phyloP scores from a whole-genome alignment of 148 eudicot species.

The Rhododendron williamsianum region DNA sequence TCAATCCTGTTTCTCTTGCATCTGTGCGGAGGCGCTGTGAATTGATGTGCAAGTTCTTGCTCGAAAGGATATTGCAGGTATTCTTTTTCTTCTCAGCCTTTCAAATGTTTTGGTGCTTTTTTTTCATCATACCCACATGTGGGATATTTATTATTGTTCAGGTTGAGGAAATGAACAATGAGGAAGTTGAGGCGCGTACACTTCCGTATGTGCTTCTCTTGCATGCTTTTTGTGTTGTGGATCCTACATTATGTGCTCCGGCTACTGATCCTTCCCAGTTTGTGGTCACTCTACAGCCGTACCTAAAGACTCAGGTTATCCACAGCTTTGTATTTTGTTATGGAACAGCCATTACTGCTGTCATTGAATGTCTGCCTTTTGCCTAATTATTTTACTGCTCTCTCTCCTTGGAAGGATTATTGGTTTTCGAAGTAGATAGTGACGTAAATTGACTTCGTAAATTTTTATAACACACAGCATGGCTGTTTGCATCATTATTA shows the following conservation, averaged over 20 bases:
- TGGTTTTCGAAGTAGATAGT: neutral
- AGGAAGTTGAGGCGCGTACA: conserved; percentile 62
- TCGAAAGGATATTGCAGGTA: conserved; percentile 93
- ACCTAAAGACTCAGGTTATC: conserved; percentile 85
- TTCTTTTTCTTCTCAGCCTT: conserved; percentile 4
- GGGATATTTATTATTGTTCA: conserved; percentile 15
- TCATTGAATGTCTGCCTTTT: neutral
- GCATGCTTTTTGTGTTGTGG: conserved; percentile 92
- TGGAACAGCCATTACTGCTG: neutral
- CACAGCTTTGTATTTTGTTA: conserved; percentile 1
- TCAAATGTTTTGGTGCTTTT: conserved; percentile 13
- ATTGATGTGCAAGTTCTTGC: conserved; percentile 87
- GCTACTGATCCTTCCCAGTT: conserved; percentile 97
- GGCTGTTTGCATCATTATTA: neutral
- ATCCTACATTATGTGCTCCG: conserved; percentile 92
- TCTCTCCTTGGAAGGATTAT: neutral
- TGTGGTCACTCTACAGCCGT: conserved; percentile 92
- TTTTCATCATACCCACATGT: neutral
- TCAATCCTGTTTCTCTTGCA: conserved; percentile 67
- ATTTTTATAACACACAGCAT: neutral
- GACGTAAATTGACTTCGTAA: too few species aligned
- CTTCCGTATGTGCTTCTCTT: conserved; percentile 85
- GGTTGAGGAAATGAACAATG: conserved; percentile 71
- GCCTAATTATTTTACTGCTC: neutral
- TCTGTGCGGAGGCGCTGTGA: conserved; percentile 95